These are phyloP conservation scores for Russula foetens DNA, from an alignment of 768 basidiomycete genomes.

Conservation along the genomic window DNA sequence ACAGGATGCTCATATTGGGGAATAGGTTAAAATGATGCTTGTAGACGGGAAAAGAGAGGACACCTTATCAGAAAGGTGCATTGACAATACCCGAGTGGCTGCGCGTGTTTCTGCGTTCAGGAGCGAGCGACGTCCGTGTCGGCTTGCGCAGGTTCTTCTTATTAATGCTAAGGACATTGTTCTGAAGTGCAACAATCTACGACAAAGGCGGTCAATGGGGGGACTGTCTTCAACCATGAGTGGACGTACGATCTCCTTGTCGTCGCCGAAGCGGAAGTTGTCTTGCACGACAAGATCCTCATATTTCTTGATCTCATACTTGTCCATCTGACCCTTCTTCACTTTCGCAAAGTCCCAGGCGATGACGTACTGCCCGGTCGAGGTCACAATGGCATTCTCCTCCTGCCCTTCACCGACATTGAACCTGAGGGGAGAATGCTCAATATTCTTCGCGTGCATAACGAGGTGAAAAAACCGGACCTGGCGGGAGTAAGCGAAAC, in stretches of 20 bases:
- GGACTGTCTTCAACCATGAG: not conserved
- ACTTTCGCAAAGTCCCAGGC: slow-evolving; percentile 98
- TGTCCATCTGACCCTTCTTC: slow-evolving; percentile 83
- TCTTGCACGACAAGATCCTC: slow-evolving; percentile 94
- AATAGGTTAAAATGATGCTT: not conserved
- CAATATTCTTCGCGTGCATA: not conserved
- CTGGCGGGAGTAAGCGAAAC: slow-evolving; percentile 91
- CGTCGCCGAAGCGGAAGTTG: slow-evolving; percentile 95
- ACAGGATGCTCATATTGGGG: slow-evolving; percentile 2
- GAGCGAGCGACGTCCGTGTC: slow-evolving; percentile 61
- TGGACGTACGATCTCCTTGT: slow-evolving; percentile 82
- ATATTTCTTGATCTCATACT: slow-evolving; percentile 96
- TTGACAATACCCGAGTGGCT: slow-evolving; percentile 18
- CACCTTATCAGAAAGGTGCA: slow-evolving; percentile 10
- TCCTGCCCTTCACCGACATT: slow-evolving; percentile 82
- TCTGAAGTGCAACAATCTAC: slow-evolving; percentile 92
- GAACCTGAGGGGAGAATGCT: slow-evolving; percentile 49
- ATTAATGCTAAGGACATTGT: slow-evolving; percentile 89
- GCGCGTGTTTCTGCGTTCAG: slow-evolving; percentile 29
- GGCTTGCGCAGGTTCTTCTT: slow-evolving; percentile 88
- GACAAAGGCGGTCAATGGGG: slow-evolving; percentile 8
- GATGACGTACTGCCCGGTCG: slow-evolving; percentile 84
- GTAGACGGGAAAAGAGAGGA: not conserved
- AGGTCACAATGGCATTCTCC: slow-evolving; percentile 94
- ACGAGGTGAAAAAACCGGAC: slow-evolving; percentile 33